Percentiles rank a stretch among this genome's conserved stretches.
These are phyloP conservation scores for Peronospora destructor DNA, from an alignment of 352 stramenopile species.

Conservation along the genomic window DNA sequence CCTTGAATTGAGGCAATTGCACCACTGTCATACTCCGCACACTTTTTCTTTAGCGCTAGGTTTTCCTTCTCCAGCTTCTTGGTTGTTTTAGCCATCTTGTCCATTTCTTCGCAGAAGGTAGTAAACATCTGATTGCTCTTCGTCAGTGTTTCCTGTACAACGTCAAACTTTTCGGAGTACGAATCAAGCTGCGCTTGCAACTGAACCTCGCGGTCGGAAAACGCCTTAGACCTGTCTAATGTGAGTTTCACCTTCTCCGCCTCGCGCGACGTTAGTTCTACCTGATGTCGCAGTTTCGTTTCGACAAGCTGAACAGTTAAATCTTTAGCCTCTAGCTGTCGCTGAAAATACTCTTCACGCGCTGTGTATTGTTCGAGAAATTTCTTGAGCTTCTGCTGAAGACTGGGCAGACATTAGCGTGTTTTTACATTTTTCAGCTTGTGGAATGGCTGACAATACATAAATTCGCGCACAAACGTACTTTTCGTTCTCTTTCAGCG, in stretches of 20 bases:
- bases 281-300: constrained; percentile 73
- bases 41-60: constrained; percentile 69
- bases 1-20: constrained; percentile 75
- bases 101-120: constrained; percentile 79
- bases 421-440: background rate
- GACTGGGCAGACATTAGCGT: constrained; percentile 22
- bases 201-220: constrained; percentile 65
- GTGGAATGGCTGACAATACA: background rate
- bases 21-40: constrained; percentile 64
- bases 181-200: constrained; percentile 70
- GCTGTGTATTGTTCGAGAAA: constrained; percentile 78
- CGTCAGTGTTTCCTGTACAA: constrained; percentile 75
- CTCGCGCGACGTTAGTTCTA: constrained; percentile 65
- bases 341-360: constrained; percentile 78
- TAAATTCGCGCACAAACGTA: constrained; percentile 15
- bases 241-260: constrained; percentile 63
- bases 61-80: constrained; percentile 87
- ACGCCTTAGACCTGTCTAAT: constrained; percentile 78
- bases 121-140: constrained; percentile 86
- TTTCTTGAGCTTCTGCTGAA: constrained; percentile 78
- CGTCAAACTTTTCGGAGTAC: constrained; percentile 83
- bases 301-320: constrained; percentile 73
- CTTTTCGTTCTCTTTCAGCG: constrained; percentile 81
- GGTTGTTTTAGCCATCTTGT: constrained; percentile 85
- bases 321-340: constrained; percentile 79